Base-by-base conservation (phyloP, 208 protist genomes). In the Acanthamoeba castellanii region DNA sequence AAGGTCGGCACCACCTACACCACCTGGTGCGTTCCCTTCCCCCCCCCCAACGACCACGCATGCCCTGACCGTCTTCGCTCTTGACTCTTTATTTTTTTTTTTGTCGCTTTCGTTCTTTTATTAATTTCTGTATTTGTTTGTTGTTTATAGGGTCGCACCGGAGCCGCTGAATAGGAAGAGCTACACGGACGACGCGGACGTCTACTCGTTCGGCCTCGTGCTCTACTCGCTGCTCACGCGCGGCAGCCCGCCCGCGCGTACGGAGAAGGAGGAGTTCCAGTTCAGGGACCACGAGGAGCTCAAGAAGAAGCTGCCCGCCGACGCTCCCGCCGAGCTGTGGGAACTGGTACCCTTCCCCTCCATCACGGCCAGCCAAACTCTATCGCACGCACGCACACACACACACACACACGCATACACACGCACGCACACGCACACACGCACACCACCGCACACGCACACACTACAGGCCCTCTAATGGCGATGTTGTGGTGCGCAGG, bases 1-100 rank as follows among this genome's bases (percentile, higher is more conserved):
- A 70, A 70, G 64, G 64, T 70, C 64, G 64, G 64, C 64, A 70
- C 64, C 64, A 70, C 20, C 22, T 70, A 70, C n/a, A 70, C 64
- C 64, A 70, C 64, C 22, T 70, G 64, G 64, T 70, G n/a, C n/a
- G 64, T 20, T 18, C 20, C 64, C 8, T 34, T 8, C n/a, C n/a
- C 64, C 9, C 61, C 61, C 16, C 9, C 61, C 8, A 0, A 20
- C n/a, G 22, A 3, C 64, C 18, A 7, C 22, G 8, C 18, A 27
- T 68, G 47, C 11, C 47, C 11, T 52, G 47, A 14, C 47, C 7
- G 7, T 52, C 16, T 57, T 57, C 50, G 50, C 50, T 57, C 50
- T 57, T 57, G 47, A n/a, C 3, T 57, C 50, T 18, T 11, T 18
- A 3, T 57, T 18, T 11, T 3, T 57, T 57, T 57, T 57, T 18